Evolutionary conservation across 805 yeast genomes (phyloP).

Genomic region (Ogataea pilisensis): DNA sequence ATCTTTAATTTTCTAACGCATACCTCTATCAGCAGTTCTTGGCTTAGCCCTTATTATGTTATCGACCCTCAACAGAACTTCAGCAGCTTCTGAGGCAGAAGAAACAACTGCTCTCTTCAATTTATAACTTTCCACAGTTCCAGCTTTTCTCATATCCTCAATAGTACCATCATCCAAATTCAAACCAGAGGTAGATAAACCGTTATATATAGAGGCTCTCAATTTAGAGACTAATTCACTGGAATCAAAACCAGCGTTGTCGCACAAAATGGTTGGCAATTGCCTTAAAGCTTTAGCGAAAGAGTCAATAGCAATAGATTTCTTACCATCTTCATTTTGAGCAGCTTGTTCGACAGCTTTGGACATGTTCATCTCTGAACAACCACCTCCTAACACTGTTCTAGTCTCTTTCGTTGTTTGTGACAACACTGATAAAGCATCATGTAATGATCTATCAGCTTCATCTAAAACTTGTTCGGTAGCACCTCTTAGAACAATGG

Average conservation of each 20-base stretch:
- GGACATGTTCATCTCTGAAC: conserved; percentile 90
- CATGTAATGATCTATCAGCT: conserved; percentile 95
- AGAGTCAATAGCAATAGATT: conserved; percentile 89
- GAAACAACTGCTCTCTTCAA: conserved; percentile 91
- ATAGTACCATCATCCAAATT: conserved; percentile 80
- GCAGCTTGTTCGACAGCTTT: conserved; percentile 93
- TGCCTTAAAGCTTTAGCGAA: conserved; percentile 93
- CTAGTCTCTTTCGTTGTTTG: conserved; percentile 92
- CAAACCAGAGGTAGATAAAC: conserved; percentile 87
- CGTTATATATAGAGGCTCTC: conserved; percentile 87
- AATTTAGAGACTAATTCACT: conserved; percentile 87
- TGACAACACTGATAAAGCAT: conserved; percentile 90
- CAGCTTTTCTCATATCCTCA: conserved; percentile 92
- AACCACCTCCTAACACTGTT: conserved; percentile 92
- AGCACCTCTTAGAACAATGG: conserved; percentile 94
- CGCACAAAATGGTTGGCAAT: conserved; percentile 92
- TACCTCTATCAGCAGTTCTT: conserved; percentile 88
- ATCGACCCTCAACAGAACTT: conserved; percentile 91
- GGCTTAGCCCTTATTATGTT: conserved; percentile 97
- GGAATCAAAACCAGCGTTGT: conserved; percentile 95
- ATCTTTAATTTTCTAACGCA: no score
- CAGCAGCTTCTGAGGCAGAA: conserved; percentile 98
- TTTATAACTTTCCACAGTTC: conserved; percentile 89
- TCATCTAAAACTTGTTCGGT: conserved; percentile 98
- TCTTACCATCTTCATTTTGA: conserved; percentile 88